A percentile compares a stretch with the other conserved stretches of the same genome.
Conservation (phyloP, 2,329 filamentous ascomycete species). For the Cercospora sp. region DNA sequence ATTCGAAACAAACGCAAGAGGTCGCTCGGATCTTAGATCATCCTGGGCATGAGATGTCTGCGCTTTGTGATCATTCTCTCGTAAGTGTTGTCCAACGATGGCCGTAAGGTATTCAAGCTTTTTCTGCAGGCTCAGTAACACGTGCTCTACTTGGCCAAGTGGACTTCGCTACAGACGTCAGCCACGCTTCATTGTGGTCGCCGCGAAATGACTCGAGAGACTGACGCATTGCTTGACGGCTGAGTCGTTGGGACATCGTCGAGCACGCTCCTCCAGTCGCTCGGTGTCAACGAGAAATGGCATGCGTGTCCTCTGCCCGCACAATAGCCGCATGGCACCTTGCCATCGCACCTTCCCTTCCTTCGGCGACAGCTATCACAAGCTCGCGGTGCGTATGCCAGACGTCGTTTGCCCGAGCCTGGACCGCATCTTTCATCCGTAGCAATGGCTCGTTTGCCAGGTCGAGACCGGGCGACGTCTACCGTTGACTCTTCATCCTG, state of each 20-base stretch:
- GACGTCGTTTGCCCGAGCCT: neutral
- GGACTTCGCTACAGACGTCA: neutral
- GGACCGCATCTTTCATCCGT: neutral
- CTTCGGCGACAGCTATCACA: conserved; percentile 3
- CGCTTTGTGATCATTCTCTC: neutral
- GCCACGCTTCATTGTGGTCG: neutral
- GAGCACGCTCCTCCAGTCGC: conserved; percentile 2
- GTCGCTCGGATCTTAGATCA: neutral
- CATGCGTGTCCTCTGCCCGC: neutral
- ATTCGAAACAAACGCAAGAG: neutral
- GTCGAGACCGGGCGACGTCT: neutral
- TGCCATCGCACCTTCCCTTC: conserved; percentile 2
- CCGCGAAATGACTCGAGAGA: neutral
- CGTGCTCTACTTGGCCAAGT: neutral
- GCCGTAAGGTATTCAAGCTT: neutral
- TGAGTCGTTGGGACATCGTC: neutral
- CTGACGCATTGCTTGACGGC: neutral
- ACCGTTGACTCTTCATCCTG: neutral
- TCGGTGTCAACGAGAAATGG: conserved; percentile 1
- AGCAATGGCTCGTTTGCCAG: neutral
- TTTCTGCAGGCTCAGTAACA: neutral
- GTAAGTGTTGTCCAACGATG: neutral
- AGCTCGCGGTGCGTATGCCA: neutral
- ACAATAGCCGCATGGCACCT: neutral
- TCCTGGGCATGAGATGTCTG: neutral